Percentiles rank a stretch among this genome's conserved stretches.
phyloP scores from a whole-genome alignment of 1,139 yeast genomes.

The Pichia sp. region DNA sequence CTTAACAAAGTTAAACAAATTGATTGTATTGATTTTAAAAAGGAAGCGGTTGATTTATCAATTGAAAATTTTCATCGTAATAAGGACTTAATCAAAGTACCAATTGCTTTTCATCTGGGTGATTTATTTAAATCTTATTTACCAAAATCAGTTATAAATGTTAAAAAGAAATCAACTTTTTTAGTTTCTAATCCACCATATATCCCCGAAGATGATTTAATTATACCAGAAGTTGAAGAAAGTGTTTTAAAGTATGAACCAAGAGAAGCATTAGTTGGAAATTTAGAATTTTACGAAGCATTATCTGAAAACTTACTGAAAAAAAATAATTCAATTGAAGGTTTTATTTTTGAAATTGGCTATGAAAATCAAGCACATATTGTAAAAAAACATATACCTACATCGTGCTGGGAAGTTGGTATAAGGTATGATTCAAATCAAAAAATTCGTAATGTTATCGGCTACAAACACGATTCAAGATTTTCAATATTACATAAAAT shows the following conservation, averaged over 20 bases:
- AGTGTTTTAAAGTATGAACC: constrained; percentile 71
- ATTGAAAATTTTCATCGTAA: constrained; percentile 34
- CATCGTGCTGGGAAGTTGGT: constrained; percentile 24
- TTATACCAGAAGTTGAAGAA: constrained; percentile 34
- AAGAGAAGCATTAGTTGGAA: constrained; percentile 65
- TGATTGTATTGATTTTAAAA: constrained; percentile 56
- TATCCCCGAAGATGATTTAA: constrained; percentile 47
- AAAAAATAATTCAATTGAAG: constrained; percentile 29
- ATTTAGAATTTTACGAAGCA: constrained; percentile 59
- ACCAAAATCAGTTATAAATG: constrained; percentile 15
- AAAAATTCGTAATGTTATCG: constrained; percentile 32
- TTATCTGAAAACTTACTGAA: constrained; percentile 41
- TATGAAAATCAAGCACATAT: constrained; percentile 23
- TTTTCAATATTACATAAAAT: constrained; percentile 12
- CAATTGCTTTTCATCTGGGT: constrained; percentile 14
- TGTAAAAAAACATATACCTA: constrained; percentile 9
- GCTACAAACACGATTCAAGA: constrained; percentile 30
- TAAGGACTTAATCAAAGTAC: background rate
- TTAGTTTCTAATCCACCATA: constrained; percentile 89
- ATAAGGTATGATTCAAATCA: constrained; percentile 23
- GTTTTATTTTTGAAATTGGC: constrained; percentile 31
- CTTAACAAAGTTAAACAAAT: constrained; percentile 34
- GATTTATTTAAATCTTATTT: constrained; percentile 27
- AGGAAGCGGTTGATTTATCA: constrained; percentile 47
- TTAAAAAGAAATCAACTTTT: constrained; percentile 36